phyloP scores from a whole-genome alignment of 768 basidiomycete species.

The Boletus insuetus region DNA sequence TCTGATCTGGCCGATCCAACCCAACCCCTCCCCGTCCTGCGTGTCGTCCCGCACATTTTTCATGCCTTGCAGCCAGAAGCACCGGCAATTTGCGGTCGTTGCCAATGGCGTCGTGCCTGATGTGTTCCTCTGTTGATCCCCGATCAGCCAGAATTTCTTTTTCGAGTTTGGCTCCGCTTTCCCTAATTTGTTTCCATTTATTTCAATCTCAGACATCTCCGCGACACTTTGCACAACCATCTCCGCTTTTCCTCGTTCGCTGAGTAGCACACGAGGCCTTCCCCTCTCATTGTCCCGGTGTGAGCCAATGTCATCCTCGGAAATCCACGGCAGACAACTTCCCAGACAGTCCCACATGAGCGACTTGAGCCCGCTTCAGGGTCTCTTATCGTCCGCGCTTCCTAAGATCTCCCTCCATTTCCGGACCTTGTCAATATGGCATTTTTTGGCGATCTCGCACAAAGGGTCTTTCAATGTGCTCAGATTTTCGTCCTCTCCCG shows the following conservation, averaged over 20 bases:
- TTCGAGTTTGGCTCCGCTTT: slow-evolving; percentile 34
- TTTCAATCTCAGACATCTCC: slow-evolving; percentile 28
- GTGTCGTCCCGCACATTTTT: background rate
- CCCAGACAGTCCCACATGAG: slow-evolving; percentile 10
- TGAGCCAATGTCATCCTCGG: slow-evolving; percentile 10
- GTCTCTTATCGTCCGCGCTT: slow-evolving; percentile 18
- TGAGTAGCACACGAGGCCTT: slow-evolving; percentile 3
- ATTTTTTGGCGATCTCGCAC: slow-evolving; percentile 21
- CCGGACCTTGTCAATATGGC: slow-evolving; percentile 22
- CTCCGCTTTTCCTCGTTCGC: slow-evolving; percentile 17
- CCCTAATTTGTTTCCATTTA: slow-evolving; percentile 9
- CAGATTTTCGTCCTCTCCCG: slow-evolving; percentile 4
- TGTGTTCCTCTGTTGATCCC: slow-evolving; percentile 54
- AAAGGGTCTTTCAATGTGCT: slow-evolving; percentile 1
- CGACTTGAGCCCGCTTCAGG: slow-evolving; percentile 22
- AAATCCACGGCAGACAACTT: slow-evolving; percentile 13
- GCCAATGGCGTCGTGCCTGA: slow-evolving; percentile 30
- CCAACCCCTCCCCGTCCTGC: background rate
- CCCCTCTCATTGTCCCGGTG: background rate
- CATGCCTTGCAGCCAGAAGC: slow-evolving; percentile 1
- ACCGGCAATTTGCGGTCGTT: slow-evolving; percentile 32
- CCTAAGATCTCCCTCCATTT: slow-evolving; percentile 27
- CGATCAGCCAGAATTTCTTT: slow-evolving; percentile 48
- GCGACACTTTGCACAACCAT: slow-evolving; percentile 20
- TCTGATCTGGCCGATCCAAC: background rate